These are phyloP conservation scores for Berberis vulgaris DNA, from an alignment of 164 flowering plant genomes.

Conservation along the genomic window DNA sequence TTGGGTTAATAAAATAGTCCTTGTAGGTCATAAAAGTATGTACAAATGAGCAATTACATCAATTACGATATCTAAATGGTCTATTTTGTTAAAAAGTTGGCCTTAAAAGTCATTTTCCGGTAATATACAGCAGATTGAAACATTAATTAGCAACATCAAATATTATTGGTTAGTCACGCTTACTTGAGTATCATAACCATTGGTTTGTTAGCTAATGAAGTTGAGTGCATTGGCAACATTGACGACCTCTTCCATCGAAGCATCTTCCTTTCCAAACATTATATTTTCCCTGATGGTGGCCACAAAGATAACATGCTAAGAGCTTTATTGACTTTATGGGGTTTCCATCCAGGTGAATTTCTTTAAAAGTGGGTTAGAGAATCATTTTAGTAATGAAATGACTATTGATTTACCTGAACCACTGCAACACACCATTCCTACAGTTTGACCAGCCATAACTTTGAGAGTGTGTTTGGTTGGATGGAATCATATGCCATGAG, in stretches of 20 bases:
- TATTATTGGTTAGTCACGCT: not conserved
- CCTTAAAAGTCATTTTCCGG: too few species aligned
- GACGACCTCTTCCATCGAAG: not conserved
- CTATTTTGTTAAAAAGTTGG: too few species aligned
- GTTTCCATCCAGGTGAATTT: not conserved
- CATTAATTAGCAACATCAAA: too few species aligned
- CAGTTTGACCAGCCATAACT: not conserved
- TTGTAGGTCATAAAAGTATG: too few species aligned
- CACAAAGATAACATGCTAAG: not conserved
- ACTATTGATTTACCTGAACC: slow-evolving; percentile 1
- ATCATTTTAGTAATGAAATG: not conserved
- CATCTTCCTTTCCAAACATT: not conserved
- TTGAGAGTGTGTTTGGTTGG: too few species aligned
- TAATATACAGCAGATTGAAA: too few species aligned
- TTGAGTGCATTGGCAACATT: not conserved
- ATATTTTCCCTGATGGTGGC: not conserved
- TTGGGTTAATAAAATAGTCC: too few species aligned
- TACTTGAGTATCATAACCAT: not conserved
- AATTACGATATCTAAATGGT: too few species aligned
- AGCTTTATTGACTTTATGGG: not conserved
- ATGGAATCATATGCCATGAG: too few species aligned
- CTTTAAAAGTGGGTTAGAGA: not conserved
- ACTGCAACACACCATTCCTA: not conserved
- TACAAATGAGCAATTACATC: too few species aligned
- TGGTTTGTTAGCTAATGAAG: not conserved